Base-by-base conservation (phyloP, 2,329 filamentous ascomycete species). In the Colletotrichum sp. region DNA sequence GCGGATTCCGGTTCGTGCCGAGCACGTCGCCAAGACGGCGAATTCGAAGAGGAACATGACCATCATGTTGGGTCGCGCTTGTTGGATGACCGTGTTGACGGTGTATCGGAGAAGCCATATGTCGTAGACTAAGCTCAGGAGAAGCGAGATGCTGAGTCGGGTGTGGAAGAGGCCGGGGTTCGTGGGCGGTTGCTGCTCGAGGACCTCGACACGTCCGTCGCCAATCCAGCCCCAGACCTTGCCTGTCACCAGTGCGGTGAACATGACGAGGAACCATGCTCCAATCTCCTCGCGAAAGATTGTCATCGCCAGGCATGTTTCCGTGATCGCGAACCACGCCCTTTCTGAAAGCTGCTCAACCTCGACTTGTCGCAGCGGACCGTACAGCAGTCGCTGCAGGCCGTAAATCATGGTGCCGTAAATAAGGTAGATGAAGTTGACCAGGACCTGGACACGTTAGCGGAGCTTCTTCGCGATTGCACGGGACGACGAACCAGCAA, bases 41-140 rank as follows among this genome's bases (percentile, higher is more conserved):
- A 99, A 99, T 84, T 99, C 97, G 80, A 99, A 99, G 7, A 98
- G 92, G 82, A 99, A 99, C 96, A 99, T 99, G 78, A 99, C 96
- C 96, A 99, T 99, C 94, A 99, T 99, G 75, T 98, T 97, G 1
- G 96, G 96, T n/a, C 94, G 91, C 3, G 96, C 95, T 82, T 98
- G 93, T 74, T 94, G 93, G 66, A 98, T 92, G 36, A 99, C 96
- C 0, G 94, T 95, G 32, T 93, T 91, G 77, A 98, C 89, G 74
- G 94, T 93, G 83, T 98, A 98, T 65, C 90, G 90, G 78, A 98
- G 92, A 86, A 99, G 92, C 82, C 90, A 93, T 28, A 93, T 83
- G 82, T 98, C 94, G 86, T 98, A 98, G 18, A 92, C 79, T 74
- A 98, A 90, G 78, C 96, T 96, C 69, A 98, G 85, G 3, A 94